Conservation (phyloP, 2,329 filamentous ascomycete species). For the Byssochlamys sp. region DNA sequence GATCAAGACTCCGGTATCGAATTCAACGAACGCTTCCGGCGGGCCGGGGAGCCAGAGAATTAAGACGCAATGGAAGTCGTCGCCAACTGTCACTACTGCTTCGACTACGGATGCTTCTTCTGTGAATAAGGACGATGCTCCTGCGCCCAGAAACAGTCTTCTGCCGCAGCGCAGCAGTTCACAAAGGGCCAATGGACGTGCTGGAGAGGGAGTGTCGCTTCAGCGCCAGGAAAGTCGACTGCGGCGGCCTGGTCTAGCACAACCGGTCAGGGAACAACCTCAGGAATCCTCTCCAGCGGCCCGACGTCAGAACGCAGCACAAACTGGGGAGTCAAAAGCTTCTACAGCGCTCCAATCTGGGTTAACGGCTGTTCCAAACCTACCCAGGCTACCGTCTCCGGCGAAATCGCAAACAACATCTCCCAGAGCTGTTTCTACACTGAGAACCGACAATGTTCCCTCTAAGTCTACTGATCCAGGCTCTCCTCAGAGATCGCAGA, state of each 20-base stretch:
- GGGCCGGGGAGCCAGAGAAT: constrained; percentile 7
- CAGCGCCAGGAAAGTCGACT: constrained; percentile 2
- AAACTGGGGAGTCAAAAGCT: not conserved
- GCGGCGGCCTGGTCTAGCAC: not conserved
- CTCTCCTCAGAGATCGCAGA: constrained; percentile 22
- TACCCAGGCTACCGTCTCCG: constrained; percentile 12
- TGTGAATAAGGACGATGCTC: constrained; percentile 10
- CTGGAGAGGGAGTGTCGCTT: not conserved
- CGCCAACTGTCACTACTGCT: constrained; percentile 7
- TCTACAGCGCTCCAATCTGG: not conserved
- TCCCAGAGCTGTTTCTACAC: not conserved
- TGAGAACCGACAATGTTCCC: not conserved
- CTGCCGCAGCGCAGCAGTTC: constrained; percentile 21
- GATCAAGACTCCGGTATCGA: constrained; percentile 5
- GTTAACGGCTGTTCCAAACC: not conserved
- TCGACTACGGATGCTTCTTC: constrained; percentile 3
- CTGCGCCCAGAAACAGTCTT: constrained; percentile 20
- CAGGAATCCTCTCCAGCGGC: not conserved
- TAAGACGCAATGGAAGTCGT: constrained; percentile 6
- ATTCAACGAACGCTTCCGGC: constrained; percentile 1
- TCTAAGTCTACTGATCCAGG: constrained; percentile 4
- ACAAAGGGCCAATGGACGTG: constrained; percentile 8
- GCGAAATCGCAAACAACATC: constrained; percentile 10
- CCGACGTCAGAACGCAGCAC: not conserved
- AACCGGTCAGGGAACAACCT: not conserved